phyloP scores from a whole-genome alignment of 2,329 filamentous ascomycete species.

The Thielaviopsis musarum region DNA sequence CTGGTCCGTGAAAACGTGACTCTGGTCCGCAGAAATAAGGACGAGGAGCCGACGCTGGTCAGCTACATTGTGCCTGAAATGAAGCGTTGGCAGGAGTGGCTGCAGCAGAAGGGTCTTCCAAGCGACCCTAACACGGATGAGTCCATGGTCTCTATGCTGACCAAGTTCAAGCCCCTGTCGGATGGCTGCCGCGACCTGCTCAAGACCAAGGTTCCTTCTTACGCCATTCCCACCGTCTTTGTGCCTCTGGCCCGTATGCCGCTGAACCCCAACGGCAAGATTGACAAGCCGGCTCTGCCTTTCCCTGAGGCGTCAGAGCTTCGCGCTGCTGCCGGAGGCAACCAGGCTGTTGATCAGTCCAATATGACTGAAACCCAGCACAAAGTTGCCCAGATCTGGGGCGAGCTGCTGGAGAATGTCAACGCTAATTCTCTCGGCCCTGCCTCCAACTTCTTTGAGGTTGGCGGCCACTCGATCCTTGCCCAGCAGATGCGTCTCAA shows the following conservation, averaged over 20 bases:
- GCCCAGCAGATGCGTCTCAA: conserved; percentile 34
- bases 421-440: conserved; percentile 14
- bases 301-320: conserved; percentile 35
- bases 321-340: conserved; percentile 9
- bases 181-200: conserved; percentile 24
- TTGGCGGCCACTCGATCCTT: conserved; percentile 30
- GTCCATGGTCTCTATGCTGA: conserved; percentile 20
- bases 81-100: conserved; percentile 54
- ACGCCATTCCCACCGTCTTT: conserved; percentile 21
- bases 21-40: conserved; percentile 63
- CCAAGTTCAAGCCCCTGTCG: conserved; percentile 20
- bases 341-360: conserved; percentile 31
- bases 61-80: conserved; percentile 81
- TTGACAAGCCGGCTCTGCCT: conserved; percentile 60
- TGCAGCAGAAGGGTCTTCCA: conserved; percentile 21
- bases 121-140: conserved; percentile 10
- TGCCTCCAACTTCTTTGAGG: conserved; percentile 23
- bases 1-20: conserved; percentile 76
- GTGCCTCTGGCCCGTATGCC: conserved; percentile 19
- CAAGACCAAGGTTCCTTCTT: conserved; percentile 20
- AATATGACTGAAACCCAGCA: conserved; percentile 18
- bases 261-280: conserved; percentile 55
- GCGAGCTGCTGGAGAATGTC: conserved; percentile 13
- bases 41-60: conserved; percentile 73
- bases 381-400: conserved; percentile 12